Percentiles rank a stretch among this genome's conserved stretches.
These are phyloP conservation scores for Cladosporium sphaerospermum DNA, from an alignment of 2,329 filamentous ascomycete genomes.

Conservation along the genomic window DNA sequence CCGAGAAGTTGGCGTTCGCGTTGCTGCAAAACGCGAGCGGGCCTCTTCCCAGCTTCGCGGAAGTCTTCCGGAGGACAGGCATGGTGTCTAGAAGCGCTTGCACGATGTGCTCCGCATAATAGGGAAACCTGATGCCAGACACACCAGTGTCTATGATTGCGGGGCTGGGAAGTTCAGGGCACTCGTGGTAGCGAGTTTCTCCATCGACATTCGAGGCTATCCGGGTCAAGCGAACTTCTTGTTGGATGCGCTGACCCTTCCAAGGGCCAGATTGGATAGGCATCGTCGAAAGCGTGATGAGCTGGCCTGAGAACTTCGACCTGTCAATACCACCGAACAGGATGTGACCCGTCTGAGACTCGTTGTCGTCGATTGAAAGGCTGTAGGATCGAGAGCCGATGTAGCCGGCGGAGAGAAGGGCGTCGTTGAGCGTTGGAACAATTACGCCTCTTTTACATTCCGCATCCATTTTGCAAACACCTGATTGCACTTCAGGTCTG, in stretches of 20 bases:
- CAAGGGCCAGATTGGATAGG: background rate
- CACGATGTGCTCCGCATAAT: background rate
- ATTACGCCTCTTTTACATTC: background rate
- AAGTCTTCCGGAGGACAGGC: background rate
- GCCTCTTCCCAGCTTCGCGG: background rate
- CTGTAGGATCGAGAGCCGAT: slow-evolving; percentile 10
- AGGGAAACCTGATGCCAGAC: background rate
- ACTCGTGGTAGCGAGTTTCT: background rate
- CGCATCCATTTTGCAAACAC: background rate
- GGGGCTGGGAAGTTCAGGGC: background rate
- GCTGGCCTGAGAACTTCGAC: slow-evolving; percentile 1
- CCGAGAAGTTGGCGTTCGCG: background rate
- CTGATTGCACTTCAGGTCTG: background rate
- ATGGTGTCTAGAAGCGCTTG: background rate
- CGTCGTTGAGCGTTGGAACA: background rate
- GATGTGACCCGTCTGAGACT: background rate
- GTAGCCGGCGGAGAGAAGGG: slow-evolving; percentile 1
- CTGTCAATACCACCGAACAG: slow-evolving; percentile 12
- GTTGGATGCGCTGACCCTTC: background rate
- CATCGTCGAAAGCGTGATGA: background rate
- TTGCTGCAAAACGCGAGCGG: background rate
- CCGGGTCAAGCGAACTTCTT: background rate
- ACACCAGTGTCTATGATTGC: background rate
- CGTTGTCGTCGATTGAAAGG: background rate
- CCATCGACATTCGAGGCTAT: background rate